Evolutionary conservation across 2,329 filamentous ascomycete species (phyloP).

Genomic region (Penicillium capsulatum): DNA sequence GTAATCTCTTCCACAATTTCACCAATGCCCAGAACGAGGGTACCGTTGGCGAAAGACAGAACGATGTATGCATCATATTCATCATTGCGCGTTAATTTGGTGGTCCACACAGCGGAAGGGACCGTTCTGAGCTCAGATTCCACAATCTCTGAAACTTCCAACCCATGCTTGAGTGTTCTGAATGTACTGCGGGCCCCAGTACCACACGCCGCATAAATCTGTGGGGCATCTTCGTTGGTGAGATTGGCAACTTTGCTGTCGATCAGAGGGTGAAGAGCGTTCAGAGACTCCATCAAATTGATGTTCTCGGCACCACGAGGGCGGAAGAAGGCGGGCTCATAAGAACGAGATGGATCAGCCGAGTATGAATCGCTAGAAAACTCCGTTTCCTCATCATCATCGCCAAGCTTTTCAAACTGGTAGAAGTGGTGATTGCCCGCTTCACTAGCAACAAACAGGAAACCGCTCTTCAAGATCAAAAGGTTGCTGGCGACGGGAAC

Average conservation of each 20-base stretch:
- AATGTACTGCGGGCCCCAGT: slow-evolving; percentile 86
- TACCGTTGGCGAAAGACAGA: slow-evolving; percentile 86
- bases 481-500: slow-evolving; percentile 83
- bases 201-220: slow-evolving; percentile 91
- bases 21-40: slow-evolving; percentile 87
- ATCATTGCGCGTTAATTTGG: slow-evolving; percentile 75
- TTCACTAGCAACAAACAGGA: slow-evolving; percentile 87
- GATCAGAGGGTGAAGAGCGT: slow-evolving; percentile 85
- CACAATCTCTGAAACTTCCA: slow-evolving; percentile 94
- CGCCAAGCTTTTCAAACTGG: slow-evolving; percentile 94
- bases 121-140: slow-evolving; percentile 84
- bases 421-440: slow-evolving; percentile 93
- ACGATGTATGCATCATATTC: slow-evolving; percentile 92
- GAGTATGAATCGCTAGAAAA: slow-evolving; percentile 81
- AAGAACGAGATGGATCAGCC: slow-evolving; percentile 66
- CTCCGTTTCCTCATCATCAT: slow-evolving; percentile 86
- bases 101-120: slow-evolving; percentile 92
- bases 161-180: slow-evolving; percentile 83
- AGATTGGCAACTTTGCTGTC: slow-evolving; percentile 90
- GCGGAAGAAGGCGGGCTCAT: slow-evolving; percentile 78
- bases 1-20: slow-evolving; percentile 95
- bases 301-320: slow-evolving; percentile 76
- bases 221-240: slow-evolving; percentile 86
- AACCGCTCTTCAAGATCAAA: slow-evolving; percentile 91
- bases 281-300: slow-evolving; percentile 75